Percentiles rank a stretch among this genome's conserved stretches.
phyloP scores from a whole-genome alignment of 192 early-diverging fungal genomes.

The Oehlia diaphana region DNA sequence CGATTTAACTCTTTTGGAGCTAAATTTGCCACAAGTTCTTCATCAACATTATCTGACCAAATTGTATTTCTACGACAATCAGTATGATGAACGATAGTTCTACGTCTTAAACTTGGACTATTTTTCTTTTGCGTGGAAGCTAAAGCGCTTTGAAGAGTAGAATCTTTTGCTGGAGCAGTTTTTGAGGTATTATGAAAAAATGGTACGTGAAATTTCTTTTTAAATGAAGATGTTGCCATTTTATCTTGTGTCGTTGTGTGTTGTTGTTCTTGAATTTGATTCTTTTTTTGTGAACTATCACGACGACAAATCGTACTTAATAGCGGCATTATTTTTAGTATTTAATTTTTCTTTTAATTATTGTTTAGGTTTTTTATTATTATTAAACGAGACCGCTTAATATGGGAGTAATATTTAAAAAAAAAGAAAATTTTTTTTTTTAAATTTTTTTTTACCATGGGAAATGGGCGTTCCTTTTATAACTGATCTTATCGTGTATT shows the following conservation, averaged over 20 bases:
- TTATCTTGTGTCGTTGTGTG: not conserved
- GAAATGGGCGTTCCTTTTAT: too few species aligned
- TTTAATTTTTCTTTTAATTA: too few species aligned
- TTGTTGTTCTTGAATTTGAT: conserved; percentile 2
- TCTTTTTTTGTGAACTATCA: not conserved
- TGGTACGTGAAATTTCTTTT: conserved; percentile 22
- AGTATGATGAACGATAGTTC: conserved; percentile 17
- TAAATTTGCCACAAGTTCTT: conserved; percentile 33
- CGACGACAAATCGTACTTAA: not conserved
- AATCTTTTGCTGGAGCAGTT: conserved; percentile 24
- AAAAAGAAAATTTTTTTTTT: too few species aligned
- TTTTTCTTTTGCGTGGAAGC: not conserved
- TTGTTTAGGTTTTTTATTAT: not conserved
- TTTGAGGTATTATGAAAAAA: conserved; percentile 24
- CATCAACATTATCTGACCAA: conserved; percentile 30
- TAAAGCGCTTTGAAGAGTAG: not conserved
- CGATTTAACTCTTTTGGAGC: conserved; percentile 63
- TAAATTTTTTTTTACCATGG: too few species aligned
- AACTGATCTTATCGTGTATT: too few species aligned
- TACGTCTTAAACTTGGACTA: not conserved
- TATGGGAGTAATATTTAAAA: too few species aligned
- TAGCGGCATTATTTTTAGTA: not conserved
- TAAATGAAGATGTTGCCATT: conserved; percentile 3
- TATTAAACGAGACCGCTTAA: too few species aligned
- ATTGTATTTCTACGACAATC: conserved; percentile 23